These are phyloP conservation scores for Xylariaceae sp. DNA, from an alignment of 2,329 filamentous ascomycete species.

Conservation along the genomic window DNA sequence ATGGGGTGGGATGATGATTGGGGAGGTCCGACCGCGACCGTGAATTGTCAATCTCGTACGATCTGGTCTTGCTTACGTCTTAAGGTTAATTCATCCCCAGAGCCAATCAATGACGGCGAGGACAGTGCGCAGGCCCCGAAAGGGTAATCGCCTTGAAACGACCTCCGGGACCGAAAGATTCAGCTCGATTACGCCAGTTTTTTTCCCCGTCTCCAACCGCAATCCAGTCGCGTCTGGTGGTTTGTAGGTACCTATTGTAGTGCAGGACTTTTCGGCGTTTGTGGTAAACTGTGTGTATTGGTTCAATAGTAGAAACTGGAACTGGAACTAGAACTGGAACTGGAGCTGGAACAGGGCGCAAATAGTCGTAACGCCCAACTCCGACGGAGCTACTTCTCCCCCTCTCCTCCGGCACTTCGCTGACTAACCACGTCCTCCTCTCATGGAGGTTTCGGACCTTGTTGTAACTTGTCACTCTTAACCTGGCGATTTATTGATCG, in stretches of 20 bases:
- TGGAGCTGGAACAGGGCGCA: too few species aligned
- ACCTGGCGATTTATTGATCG: too few species aligned
- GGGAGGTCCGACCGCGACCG: slow-evolving; percentile 13
- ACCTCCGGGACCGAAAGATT: slow-evolving; percentile 15
- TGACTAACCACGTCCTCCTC: too few species aligned
- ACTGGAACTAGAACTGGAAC: too few species aligned
- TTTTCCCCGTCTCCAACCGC: neutral
- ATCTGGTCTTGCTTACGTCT: neutral
- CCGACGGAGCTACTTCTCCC: too few species aligned
- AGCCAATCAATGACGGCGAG: slow-evolving; percentile 13
- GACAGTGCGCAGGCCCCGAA: slow-evolving; percentile 3
- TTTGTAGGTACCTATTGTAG: neutral
- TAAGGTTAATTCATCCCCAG: too few species aligned
- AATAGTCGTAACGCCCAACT: too few species aligned
- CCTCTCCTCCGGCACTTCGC: too few species aligned
- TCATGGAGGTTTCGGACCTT: too few species aligned
- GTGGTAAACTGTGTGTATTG: neutral
- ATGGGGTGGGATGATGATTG: slow-evolving; percentile 10
- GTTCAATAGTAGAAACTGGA: neutral
- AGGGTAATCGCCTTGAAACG: slow-evolving; percentile 1
- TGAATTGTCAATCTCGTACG: neutral
- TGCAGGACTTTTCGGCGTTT: neutral
- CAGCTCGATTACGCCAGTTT: neutral
- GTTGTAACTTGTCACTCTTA: too few species aligned
- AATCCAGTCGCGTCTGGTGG: slow-evolving; percentile 6